A percentile compares a stretch with the other conserved stretches of the same genome.
These are phyloP conservation scores for Cryptococcus jaspeensis DNA, from an alignment of 1,284 basidiomycete species.

Conservation along the genomic window DNA sequence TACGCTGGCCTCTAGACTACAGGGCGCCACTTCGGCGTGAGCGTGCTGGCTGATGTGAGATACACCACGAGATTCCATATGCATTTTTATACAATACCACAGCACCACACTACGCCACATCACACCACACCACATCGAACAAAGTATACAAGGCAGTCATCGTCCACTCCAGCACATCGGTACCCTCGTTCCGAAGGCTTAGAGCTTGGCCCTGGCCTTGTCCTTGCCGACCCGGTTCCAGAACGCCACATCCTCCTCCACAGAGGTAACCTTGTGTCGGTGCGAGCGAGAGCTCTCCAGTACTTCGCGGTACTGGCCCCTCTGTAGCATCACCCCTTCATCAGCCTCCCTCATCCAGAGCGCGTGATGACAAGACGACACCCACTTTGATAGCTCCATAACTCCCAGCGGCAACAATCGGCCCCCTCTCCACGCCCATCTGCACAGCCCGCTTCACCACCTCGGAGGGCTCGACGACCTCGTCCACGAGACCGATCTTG, in stretches of 20 bases:
- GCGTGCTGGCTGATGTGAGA: not conserved
- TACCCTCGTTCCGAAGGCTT: too few relatives aligned
- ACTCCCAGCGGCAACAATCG: conserved; percentile 52
- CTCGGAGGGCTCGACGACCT: conserved; percentile 58
- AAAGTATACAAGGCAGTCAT: too few relatives aligned
- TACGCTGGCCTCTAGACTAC: conserved; percentile 18
- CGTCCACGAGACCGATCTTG: conserved; percentile 68
- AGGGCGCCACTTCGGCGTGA: not conserved
- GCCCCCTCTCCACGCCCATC: conserved; percentile 50
- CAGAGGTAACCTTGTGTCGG: conserved; percentile 22
- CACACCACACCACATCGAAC: too few relatives aligned
- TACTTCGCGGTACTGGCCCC: conserved; percentile 52
- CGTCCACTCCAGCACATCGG: too few relatives aligned
- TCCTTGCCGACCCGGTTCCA: conserved; percentile 27
- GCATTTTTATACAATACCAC: not conserved
- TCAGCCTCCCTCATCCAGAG: too few relatives aligned
- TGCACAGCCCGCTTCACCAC: conserved; percentile 57
- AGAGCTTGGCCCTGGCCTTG: conserved; percentile 32
- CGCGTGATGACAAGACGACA: conserved; percentile 6
- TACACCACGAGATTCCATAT: not conserved
- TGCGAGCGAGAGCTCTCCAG: conserved; percentile 46
- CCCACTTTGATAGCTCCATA: conserved; percentile 57
- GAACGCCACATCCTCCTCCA: conserved; percentile 33
- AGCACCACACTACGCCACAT: not conserved
- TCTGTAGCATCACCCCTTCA: conserved; percentile 34